Percentiles rank a stretch among this genome's conserved stretches.
phyloP scores from a whole-genome alignment of 768 basidiomycete species.

The Cantharellus anzutake region DNA sequence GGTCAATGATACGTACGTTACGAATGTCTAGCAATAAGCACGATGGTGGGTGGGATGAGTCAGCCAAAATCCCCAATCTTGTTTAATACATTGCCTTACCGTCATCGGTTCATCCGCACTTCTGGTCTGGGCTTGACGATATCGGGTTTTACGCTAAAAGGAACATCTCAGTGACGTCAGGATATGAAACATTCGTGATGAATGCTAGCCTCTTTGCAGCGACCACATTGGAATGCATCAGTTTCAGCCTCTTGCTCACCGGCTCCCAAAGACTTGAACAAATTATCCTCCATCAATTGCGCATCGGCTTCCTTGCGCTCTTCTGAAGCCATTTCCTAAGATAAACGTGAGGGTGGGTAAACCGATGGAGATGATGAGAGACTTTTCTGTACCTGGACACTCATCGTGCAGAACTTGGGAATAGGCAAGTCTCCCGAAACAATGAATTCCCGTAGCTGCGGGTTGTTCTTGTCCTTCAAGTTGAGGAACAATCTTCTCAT shows the following conservation, averaged over 20 bases:
- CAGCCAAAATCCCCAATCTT: slow-evolving; percentile 1
- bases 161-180: not conserved
- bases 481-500: slow-evolving; percentile 83
- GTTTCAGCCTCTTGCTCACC: slow-evolving; percentile 86
- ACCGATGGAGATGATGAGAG: not conserved
- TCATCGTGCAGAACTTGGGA: slow-evolving; percentile 58
- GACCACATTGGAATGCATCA: slow-evolving; percentile 51
- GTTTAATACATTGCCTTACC: slow-evolving; percentile 22
- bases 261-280: slow-evolving; percentile 82
- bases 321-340: slow-evolving; percentile 88
- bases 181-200: not conserved
- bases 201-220: slow-evolving; percentile 69
- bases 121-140: slow-evolving; percentile 91
- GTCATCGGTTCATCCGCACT: slow-evolving; percentile 99
- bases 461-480: slow-evolving; percentile 90
- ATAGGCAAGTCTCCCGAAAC: slow-evolving; percentile 63
- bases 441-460: slow-evolving; percentile 63
- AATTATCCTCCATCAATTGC: slow-evolving; percentile 66
- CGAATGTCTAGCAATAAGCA: slow-evolving; percentile 45
- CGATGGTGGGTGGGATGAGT: not conserved
- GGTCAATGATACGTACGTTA: slow-evolving; percentile 37
- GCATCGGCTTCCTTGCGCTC: slow-evolving; percentile 71
- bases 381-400: slow-evolving; percentile 39
- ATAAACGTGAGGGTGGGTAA: not conserved
- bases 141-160: slow-evolving; percentile 60